Evolutionary conservation across 257 asterid genomes (phyloP).

Genomic region (Solanum chiquidenum): DNA sequence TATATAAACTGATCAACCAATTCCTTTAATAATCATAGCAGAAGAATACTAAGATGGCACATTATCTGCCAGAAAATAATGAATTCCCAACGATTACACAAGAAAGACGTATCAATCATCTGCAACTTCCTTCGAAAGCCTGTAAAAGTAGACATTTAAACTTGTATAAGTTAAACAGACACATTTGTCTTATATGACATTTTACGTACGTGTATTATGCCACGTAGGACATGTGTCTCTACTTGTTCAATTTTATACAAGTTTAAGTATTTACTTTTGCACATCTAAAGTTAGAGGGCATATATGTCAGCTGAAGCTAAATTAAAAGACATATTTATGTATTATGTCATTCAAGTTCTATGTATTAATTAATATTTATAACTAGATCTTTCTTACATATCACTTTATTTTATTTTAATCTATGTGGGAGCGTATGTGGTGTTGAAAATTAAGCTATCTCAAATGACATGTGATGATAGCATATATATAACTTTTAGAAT

Average conservation of each 20-base stretch:
- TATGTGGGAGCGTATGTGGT: background rate
- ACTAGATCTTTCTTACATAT: too few species aligned
- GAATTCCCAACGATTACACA: background rate
- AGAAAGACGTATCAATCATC: background rate
- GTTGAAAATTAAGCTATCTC: background rate
- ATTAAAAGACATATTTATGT: too few species aligned
- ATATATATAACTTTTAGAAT: background rate
- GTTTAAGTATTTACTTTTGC: too few species aligned
- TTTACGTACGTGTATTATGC: too few species aligned
- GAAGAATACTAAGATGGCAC: background rate
- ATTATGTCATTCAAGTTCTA: background rate
- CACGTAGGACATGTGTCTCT: too few species aligned
- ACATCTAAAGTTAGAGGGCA: too few species aligned
- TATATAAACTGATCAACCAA: background rate
- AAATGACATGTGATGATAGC: background rate
- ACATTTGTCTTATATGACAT: too few species aligned
- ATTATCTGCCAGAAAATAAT: background rate
- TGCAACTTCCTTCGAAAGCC: constrained; percentile 1
- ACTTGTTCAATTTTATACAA: too few species aligned
- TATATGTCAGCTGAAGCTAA: too few species aligned
- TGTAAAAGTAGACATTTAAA: background rate
- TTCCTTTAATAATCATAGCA: background rate
- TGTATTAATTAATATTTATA: too few species aligned
- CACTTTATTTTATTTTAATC: too few species aligned
- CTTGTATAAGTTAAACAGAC: too few species aligned